phyloP scores from a whole-genome alignment of 495 filamentous ascomycete species.

The Aspergillus nanangensis region DNA sequence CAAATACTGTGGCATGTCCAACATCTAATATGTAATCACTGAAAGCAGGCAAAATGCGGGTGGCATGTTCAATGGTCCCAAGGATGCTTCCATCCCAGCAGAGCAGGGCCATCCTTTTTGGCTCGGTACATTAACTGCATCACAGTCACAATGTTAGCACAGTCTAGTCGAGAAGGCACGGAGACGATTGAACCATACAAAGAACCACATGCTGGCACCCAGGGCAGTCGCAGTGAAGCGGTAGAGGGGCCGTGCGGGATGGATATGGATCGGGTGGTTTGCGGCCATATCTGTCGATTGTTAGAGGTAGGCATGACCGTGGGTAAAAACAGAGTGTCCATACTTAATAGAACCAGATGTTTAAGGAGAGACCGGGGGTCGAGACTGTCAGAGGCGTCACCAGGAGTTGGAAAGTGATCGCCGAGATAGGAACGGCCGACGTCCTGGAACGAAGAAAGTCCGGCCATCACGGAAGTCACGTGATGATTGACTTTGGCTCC shows the following conservation, averaged over 20 bases:
- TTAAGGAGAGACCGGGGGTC: too few species aligned
- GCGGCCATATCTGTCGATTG: constrained; percentile 46
- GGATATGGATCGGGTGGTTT: constrained; percentile 69
- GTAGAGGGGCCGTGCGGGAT: constrained; percentile 71
- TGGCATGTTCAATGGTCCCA: constrained; percentile 87
- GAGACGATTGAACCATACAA: constrained; percentile 53
- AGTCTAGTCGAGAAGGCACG: constrained; percentile 1
- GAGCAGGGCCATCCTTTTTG: constrained; percentile 83
- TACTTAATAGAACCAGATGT: too few species aligned
- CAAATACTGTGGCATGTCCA: too few species aligned
- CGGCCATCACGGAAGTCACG: too few species aligned
- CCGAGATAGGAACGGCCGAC: too few species aligned
- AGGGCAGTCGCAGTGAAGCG: constrained; percentile 79
- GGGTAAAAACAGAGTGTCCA: too few species aligned
- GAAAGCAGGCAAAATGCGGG: background rate
- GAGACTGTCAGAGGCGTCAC: too few species aligned
- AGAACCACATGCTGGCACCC: constrained; percentile 99
- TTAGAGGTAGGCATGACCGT: background rate
- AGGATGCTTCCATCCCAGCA: constrained; percentile 94
- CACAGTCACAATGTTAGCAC: constrained; percentile 14
- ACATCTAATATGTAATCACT: too few species aligned
- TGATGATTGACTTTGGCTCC: too few species aligned
- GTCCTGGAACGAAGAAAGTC: too few species aligned
- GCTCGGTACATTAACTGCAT: constrained; percentile 86
- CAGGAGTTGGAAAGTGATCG: too few species aligned